Percentiles rank a stretch among this genome's conserved stretches.
Conservation (phyloP, 768 basidiomycete species). For the Tricholoma saponaceum region DNA sequence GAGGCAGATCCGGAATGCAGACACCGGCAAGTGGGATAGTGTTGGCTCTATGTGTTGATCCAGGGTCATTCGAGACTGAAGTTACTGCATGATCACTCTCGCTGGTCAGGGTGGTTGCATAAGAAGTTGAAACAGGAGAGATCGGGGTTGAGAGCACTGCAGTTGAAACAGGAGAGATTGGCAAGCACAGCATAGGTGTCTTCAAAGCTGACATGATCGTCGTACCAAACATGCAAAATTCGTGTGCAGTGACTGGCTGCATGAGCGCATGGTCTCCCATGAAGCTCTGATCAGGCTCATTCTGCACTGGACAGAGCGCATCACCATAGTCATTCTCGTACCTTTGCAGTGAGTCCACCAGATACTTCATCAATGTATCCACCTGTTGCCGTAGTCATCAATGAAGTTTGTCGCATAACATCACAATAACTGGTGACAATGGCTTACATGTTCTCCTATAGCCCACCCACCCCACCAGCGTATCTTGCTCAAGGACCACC, state of each 20-base stretch:
- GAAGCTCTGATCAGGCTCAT: no score
- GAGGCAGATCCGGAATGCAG: background rate
- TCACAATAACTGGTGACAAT: background rate
- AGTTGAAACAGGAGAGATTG: background rate
- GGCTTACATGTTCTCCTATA: slow-evolving; percentile 17
- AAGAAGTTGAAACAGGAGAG: background rate
- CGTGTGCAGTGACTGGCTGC: no score
- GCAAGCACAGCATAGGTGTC: background rate
- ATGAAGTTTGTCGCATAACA: background rate
- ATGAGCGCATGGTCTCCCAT: no score
- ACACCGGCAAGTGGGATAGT: background rate
- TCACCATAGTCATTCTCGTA: no score
- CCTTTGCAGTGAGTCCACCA: no score
- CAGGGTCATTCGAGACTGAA: background rate
- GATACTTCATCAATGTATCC: background rate
- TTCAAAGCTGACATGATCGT: background rate
- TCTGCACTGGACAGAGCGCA: no score
- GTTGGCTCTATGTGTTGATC: background rate
- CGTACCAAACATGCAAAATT: no score
- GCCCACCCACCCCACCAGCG: slow-evolving; percentile 38
- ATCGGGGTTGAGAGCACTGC: background rate
- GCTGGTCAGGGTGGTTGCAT: background rate
- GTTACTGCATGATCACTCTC: background rate
- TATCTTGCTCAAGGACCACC: slow-evolving; percentile 25
- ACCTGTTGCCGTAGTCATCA: slow-evolving; percentile 6